Evolutionary conservation across 2,329 filamentous ascomycete species (phyloP).

Genomic region (Paecilomyces sp.): DNA sequence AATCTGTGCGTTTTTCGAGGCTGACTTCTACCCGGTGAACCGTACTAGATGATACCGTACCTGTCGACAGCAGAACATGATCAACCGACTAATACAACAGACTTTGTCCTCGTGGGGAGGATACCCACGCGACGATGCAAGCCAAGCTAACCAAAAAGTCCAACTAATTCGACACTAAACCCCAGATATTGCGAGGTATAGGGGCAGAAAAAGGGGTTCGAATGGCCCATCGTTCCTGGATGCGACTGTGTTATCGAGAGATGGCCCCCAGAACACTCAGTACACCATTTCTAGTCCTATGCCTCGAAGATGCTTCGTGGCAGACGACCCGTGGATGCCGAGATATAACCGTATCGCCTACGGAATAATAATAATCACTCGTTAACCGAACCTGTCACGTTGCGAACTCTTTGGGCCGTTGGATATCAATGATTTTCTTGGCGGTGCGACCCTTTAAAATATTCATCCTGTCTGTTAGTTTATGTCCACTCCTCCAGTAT

Average conservation of each 20-base stretch:
- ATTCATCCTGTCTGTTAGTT: neutral
- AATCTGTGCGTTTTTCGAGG: neutral
- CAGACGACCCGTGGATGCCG: neutral
- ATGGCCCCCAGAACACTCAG: neutral
- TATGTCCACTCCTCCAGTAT: neutral
- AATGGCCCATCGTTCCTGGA: neutral
- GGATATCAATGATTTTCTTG: neutral
- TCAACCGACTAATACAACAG: neutral
- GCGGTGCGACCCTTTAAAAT: neutral
- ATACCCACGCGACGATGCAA: conserved; percentile 2
- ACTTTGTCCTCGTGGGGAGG: neutral
- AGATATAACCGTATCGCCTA: neutral
- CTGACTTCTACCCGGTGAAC: neutral
- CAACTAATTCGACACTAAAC: neutral
- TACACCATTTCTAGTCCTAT: neutral
- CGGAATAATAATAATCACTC: too few species aligned
- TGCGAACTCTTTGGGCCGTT: neutral
- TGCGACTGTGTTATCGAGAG: neutral
- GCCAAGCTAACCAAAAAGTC: conserved; percentile 5
- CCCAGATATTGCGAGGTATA: neutral
- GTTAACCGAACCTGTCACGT: neutral
- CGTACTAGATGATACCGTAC: neutral
- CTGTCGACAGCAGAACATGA: neutral
- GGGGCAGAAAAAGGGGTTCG: neutral
- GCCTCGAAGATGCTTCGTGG: neutral